These are phyloP conservation scores for Diphasiastrum complanatum DNA, from an alignment of 83 land plant species.

Conservation along the genomic window DNA sequence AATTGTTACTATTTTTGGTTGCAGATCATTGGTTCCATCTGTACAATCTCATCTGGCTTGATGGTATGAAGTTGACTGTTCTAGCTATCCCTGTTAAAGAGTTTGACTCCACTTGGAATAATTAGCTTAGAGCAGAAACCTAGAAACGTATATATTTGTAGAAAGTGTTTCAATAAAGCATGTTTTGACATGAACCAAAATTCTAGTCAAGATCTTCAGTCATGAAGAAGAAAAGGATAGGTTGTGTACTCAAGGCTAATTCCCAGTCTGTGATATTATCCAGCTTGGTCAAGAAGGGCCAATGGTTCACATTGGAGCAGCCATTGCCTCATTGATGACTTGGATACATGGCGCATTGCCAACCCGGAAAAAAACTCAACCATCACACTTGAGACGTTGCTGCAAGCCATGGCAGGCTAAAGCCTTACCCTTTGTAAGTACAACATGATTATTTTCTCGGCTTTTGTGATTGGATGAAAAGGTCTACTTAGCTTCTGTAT, in stretches of 20 bases:
- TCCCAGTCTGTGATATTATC: too few relatives aligned
- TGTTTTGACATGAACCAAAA: background rate
- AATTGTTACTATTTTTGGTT: too few relatives aligned
- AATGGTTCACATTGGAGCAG: constrained; percentile 16
- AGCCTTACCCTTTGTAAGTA: constrained; percentile 10
- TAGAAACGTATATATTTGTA: too few relatives aligned
- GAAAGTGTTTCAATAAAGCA: too few relatives aligned
- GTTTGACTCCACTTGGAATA: background rate
- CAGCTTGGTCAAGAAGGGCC: constrained; percentile 15
- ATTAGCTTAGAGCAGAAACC: background rate
- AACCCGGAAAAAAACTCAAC: background rate
- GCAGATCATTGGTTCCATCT: constrained; percentile 10
- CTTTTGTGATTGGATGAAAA: too few relatives aligned
- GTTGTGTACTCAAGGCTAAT: too few relatives aligned
- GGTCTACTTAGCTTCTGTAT: too few relatives aligned
- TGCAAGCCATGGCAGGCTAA: background rate
- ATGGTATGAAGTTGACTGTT: background rate
- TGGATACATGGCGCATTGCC: constrained; percentile 11
- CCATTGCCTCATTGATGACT: constrained; percentile 5
- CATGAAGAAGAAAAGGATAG: too few relatives aligned
- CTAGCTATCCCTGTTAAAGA: too few relatives aligned
- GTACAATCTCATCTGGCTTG: constrained; percentile 12
- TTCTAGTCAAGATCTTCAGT: too few relatives aligned
- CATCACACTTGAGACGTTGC: background rate
- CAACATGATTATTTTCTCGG: too few relatives aligned